These are phyloP conservation scores for Pezicula rhizophila DNA, from an alignment of 2,329 filamentous ascomycete genomes.

Conservation along the genomic window DNA sequence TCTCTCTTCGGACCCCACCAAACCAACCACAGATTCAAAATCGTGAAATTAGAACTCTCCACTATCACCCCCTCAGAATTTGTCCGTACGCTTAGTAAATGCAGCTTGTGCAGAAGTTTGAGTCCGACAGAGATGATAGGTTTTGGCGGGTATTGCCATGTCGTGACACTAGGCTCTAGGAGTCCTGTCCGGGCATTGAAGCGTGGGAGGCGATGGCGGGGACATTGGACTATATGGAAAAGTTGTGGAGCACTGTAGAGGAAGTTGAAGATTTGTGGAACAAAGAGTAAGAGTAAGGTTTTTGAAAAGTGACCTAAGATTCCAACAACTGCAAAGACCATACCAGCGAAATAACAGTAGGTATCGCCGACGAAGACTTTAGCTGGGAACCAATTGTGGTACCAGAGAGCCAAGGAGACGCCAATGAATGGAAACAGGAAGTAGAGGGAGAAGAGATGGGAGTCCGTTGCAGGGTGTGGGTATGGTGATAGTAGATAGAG, in stretches of 20 bases:
- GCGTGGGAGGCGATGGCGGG: conserved; percentile 81
- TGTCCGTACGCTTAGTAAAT: conserved; percentile 60
- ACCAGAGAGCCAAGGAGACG: conserved; percentile 78
- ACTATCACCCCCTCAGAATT: conserved; percentile 65
- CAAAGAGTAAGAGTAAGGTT: conserved; percentile 81
- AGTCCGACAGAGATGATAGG: conserved; percentile 56
- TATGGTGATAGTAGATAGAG: conserved; percentile 81
- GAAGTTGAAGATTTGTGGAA: conserved; percentile 96
- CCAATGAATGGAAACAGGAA: conserved; percentile 90
- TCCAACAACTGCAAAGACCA: conserved; percentile 96
- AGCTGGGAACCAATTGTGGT: conserved; percentile 94
- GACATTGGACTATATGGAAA: conserved; percentile 84
- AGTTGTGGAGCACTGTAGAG: conserved; percentile 88
- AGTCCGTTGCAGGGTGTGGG: conserved; percentile 90
- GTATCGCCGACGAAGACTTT: conserved; percentile 96
- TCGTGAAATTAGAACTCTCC: conserved; percentile 83
- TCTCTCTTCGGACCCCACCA: conserved; percentile 91
- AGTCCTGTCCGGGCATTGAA: conserved; percentile 83
- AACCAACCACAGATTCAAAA: conserved; percentile 93
- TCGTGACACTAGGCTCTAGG: conserved; percentile 78
- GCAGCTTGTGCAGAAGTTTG: conserved; percentile 61
- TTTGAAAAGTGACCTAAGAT: conserved; percentile 98
- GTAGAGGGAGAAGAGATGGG: conserved; percentile 93
- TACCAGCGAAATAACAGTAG: conserved; percentile 98
- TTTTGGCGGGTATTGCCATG: conserved; percentile 68